Conservation (phyloP, 306 rosid species). For the Citrullus amarus region DNA sequence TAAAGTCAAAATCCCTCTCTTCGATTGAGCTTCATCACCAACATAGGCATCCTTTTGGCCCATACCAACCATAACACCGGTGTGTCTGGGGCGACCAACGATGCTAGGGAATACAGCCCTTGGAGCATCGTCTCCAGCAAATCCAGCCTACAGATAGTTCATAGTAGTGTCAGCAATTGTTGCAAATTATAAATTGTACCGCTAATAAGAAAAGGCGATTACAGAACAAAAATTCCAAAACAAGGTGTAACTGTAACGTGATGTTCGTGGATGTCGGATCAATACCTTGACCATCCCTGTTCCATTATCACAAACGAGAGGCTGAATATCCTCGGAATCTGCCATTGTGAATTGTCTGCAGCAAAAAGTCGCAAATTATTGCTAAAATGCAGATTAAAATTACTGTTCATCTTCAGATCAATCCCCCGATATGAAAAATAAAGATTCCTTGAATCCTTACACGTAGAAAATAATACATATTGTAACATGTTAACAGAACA, state of each 20-base stretch:
- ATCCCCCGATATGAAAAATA: background rate
- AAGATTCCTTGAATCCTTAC: background rate
- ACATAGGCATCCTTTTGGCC: slow-evolving; percentile 98
- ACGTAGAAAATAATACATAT: background rate
- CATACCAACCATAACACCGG: slow-evolving; percentile 99
- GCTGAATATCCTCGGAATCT: slow-evolving; percentile 87
- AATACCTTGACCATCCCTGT: slow-evolving; percentile 95
- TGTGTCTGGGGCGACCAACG: slow-evolving; percentile 94
- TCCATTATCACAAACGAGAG: slow-evolving; percentile 94
- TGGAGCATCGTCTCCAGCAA: slow-evolving; percentile 98
- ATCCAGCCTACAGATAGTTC: slow-evolving; percentile 58
- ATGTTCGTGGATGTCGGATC: slow-evolving; percentile 7
- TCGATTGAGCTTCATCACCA: slow-evolving; percentile 95
- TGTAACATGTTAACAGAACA: background rate
- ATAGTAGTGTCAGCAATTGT: background rate
- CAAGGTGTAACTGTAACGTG: background rate
- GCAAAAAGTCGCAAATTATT: slow-evolving; percentile 11
- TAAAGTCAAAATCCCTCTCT: slow-evolving; percentile 82
- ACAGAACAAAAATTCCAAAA: background rate
- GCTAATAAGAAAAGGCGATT: background rate
- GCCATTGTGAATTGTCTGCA: slow-evolving; percentile 47
- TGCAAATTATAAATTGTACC: background rate
- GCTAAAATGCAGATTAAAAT: background rate
- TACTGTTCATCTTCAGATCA: background rate
- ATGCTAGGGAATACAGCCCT: slow-evolving; percentile 98